phyloP scores from a whole-genome alignment of 257 asterid genomes.

The Gardenia jasminoides region DNA sequence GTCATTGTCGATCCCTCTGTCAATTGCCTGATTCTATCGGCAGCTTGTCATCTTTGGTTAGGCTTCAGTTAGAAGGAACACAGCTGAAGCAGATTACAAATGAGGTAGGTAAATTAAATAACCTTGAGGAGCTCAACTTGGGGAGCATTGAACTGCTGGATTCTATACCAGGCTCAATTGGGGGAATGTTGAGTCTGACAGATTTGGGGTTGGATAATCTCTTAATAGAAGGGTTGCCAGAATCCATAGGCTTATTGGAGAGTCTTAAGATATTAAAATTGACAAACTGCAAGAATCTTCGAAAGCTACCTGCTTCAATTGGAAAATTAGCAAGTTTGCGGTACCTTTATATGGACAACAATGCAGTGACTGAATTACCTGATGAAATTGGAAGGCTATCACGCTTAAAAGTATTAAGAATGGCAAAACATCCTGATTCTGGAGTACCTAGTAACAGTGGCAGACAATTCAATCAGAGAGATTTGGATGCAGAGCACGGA shows the following conservation, averaged over 20 bases:
- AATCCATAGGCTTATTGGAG: slow-evolving; percentile 23
- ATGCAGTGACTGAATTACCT: slow-evolving; percentile 32
- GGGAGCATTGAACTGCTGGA: slow-evolving; percentile 13
- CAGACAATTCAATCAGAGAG: no score
- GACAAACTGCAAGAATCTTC: slow-evolving; percentile 20
- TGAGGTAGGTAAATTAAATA: slow-evolving; percentile 19
- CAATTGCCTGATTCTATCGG: slow-evolving; percentile 20
- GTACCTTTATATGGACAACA: slow-evolving; percentile 24
- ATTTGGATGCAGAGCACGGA: no score
- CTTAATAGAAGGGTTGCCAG: slow-evolving; percentile 27
- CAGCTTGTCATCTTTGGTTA: slow-evolving; percentile 24
- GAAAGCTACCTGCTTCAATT: slow-evolving; percentile 23
- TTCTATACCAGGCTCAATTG: slow-evolving; percentile 24
- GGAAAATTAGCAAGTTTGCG: slow-evolving; percentile 28
- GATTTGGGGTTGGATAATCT: slow-evolving; percentile 24
- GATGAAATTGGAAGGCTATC: slow-evolving; percentile 30
- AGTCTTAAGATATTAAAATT: slow-evolving; percentile 15
- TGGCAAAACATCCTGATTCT: slow-evolving; percentile 16
- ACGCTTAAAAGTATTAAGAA: slow-evolving; percentile 21
- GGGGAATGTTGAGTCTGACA: slow-evolving; percentile 20
- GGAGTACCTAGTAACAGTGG: neutral
- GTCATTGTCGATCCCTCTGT: slow-evolving; percentile 17
- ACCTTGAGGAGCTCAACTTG: slow-evolving; percentile 25
- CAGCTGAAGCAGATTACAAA: slow-evolving; percentile 15
- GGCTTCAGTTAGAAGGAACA: slow-evolving; percentile 23